Percentiles rank a stretch among this genome's conserved stretches.
Evolutionary conservation across 2,329 filamentous ascomycete species (phyloP).

Genomic region (Ambrosiella cleistominuta): DNA sequence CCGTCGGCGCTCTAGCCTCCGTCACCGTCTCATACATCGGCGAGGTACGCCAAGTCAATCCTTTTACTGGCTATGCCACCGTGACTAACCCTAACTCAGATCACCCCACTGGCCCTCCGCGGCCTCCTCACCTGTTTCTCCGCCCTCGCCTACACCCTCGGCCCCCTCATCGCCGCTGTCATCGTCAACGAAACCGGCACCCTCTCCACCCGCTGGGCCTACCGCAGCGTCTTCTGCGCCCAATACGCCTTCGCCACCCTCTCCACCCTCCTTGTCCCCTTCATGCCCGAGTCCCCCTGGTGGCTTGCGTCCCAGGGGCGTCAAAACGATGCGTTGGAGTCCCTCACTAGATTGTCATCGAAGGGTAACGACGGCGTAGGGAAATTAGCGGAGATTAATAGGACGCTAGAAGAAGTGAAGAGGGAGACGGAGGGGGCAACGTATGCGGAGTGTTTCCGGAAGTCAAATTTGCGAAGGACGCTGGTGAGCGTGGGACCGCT

Average conservation of each 20-base stretch:
- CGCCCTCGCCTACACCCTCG: conserved; percentile 19
- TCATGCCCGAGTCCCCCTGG: conserved; percentile 19
- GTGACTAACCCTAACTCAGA: conserved; percentile 8
- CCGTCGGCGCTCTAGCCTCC: conserved; percentile 17
- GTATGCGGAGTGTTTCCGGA: conserved; percentile 25
- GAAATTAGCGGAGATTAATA: conserved; percentile 10
- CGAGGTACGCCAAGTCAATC: conserved; percentile 15
- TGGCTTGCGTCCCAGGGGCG: conserved; percentile 21
- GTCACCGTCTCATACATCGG: conserved; percentile 19
- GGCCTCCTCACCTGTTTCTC: conserved; percentile 18
- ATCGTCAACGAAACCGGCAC: conserved; percentile 20
- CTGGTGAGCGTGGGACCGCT: conserved; percentile 22
- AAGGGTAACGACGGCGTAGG: background rate
- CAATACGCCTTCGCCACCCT: conserved; percentile 21
- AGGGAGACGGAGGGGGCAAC: conserved; percentile 22
- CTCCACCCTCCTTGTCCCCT: conserved; percentile 18
- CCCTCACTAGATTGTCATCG: conserved; percentile 18
- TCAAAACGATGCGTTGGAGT: conserved; percentile 21
- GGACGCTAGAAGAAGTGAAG: conserved; percentile 20
- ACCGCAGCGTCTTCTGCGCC: conserved; percentile 17
- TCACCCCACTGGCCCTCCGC: conserved; percentile 18
- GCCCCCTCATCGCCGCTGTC: conserved; percentile 19
- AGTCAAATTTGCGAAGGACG: conserved; percentile 15
- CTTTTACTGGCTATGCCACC: no score
- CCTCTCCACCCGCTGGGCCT: conserved; percentile 19